Conservation (phyloP, 2,329 filamentous ascomycete genomes). For the Aspergillus udagawae region DNA sequence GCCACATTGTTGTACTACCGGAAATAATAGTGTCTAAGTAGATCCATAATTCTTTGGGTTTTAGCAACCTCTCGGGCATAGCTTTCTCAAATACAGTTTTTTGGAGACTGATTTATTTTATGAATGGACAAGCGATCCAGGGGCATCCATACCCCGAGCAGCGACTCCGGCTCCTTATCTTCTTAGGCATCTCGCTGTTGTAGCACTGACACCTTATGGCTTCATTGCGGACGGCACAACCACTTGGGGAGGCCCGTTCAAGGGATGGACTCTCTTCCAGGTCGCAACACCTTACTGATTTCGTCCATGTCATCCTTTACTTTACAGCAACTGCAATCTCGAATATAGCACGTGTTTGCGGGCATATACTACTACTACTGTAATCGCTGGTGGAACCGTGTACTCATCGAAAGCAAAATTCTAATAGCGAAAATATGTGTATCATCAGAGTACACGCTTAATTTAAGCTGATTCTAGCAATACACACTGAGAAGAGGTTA, state of each 20-base stretch:
- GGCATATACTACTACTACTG: background rate
- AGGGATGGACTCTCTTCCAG: constrained; percentile 26
- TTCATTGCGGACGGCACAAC: constrained; percentile 23
- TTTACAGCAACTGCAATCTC: background rate
- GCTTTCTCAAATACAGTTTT: background rate
- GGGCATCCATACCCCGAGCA: constrained; percentile 36
- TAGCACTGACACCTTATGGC: constrained; percentile 30
- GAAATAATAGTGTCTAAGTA: background rate
- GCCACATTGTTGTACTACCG: background rate
- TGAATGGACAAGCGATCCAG: constrained; percentile 28
- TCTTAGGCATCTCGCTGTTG: constrained; percentile 29
- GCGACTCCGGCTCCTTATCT: constrained; percentile 28
- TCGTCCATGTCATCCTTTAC: background rate
- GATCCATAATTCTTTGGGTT: background rate
- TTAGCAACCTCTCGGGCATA: background rate
- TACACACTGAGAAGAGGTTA: too few relatives aligned
- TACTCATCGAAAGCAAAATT: background rate
- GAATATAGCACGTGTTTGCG: background rate
- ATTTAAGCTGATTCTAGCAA: too few relatives aligned
- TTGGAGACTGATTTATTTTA: constrained; percentile 17
- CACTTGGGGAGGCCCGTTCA: constrained; percentile 24
- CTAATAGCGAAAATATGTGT: too few relatives aligned
- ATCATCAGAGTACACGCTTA: too few relatives aligned
- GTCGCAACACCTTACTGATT: constrained; percentile 1
- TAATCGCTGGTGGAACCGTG: background rate